Percentiles rank a stretch among this genome's conserved stretches.
phyloP scores from a whole-genome alignment of 106 monocot genomes.

The Phalaenopsis aphrodite region DNA sequence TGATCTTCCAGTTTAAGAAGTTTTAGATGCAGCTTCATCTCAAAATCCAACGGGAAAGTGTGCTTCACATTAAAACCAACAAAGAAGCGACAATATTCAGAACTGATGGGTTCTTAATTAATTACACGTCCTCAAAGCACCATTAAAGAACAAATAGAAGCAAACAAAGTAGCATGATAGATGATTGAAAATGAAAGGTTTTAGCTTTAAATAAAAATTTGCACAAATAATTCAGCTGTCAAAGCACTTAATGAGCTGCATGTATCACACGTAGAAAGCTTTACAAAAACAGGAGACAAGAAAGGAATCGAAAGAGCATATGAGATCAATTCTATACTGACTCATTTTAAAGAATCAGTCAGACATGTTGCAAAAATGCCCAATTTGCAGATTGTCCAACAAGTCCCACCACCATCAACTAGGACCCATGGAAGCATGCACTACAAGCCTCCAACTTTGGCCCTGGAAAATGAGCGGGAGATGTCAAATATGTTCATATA shows the following conservation, averaged over 20 bases:
- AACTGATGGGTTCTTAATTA: neutral
- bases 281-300: neutral
- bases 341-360: constrained; percentile 4
- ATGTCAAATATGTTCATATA: constrained; percentile 22
- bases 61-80: neutral
- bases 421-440: constrained; percentile 51
- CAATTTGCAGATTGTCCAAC: constrained; percentile 8
- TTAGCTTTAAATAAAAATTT: neutral
- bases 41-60: neutral
- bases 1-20: too few species aligned
- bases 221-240: neutral
- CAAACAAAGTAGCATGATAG: neutral
- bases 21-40: neutral
- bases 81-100: neutral
- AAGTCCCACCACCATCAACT: constrained; percentile 36
- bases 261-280: neutral
- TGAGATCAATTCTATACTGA: constrained; percentile 2
- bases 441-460: constrained; percentile 57
- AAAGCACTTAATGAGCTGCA: neutral
- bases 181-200: neutral
- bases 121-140: neutral
- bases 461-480: constrained; percentile 56
- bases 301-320: neutral
- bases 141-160: neutral
- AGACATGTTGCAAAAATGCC: neutral